These are phyloP conservation scores for Hemisphaericaspora lyxosophila DNA, from an alignment of 1,139 yeast species.

Conservation along the genomic window DNA sequence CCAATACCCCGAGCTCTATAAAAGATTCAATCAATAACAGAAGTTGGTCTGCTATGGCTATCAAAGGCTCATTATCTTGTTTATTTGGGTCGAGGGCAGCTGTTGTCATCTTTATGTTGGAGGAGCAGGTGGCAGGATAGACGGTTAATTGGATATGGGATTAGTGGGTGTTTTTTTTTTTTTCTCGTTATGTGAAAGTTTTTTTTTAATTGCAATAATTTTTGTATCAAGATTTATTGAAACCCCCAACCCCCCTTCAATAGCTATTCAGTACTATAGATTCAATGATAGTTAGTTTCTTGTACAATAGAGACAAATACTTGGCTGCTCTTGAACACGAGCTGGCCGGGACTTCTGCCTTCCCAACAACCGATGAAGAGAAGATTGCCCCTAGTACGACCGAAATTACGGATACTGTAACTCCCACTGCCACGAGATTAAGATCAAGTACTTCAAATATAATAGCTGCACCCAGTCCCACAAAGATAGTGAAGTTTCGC, in stretches of 20 bases:
- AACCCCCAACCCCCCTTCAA: too few species aligned
- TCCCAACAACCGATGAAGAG: too few species aligned
- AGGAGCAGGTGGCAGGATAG: too few species aligned
- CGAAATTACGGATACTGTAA: background rate
- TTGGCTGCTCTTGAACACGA: background rate
- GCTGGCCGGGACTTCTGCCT: too few species aligned
- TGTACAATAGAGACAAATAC: slow-evolving; percentile 15
- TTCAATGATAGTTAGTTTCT: slow-evolving; percentile 15
- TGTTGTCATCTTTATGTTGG: slow-evolving; percentile 38
- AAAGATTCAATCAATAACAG: slow-evolving; percentile 78
- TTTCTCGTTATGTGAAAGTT: background rate
- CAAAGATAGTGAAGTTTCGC: slow-evolving; percentile 13
- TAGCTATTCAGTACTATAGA: too few species aligned
- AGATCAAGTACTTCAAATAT: slow-evolving; percentile 4
- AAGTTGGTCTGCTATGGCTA: slow-evolving; percentile 57
- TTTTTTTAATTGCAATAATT: too few species aligned
- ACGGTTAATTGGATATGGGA: too few species aligned
- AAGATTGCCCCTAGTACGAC: background rate
- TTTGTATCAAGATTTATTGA: too few species aligned
- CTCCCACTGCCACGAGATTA: slow-evolving; percentile 3
- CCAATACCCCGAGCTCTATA: slow-evolving; percentile 84
- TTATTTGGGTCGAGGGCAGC: slow-evolving; percentile 24
- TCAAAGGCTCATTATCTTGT: slow-evolving; percentile 43
- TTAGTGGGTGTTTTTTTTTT: slow-evolving; percentile 1
- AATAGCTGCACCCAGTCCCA: slow-evolving; percentile 9